These are phyloP conservation scores for Nakazawaea wickerhamii DNA, from an alignment of 805 yeast species.

Conservation along the genomic window DNA sequence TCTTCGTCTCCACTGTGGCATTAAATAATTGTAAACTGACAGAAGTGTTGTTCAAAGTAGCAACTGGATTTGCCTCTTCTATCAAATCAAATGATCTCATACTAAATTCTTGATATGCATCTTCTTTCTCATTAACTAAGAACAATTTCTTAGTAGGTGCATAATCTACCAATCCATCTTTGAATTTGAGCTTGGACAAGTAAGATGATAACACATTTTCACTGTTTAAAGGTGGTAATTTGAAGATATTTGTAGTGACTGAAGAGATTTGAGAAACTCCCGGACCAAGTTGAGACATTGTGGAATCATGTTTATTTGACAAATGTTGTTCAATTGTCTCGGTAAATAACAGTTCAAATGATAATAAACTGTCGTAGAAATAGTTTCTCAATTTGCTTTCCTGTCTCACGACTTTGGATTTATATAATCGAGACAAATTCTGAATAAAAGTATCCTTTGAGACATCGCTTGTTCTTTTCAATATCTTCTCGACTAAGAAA, in stretches of 20 bases:
- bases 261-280: constrained; percentile 3
- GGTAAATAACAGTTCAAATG: constrained; percentile 38
- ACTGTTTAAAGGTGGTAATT: constrained; percentile 9
- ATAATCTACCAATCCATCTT: constrained; percentile 13
- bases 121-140: constrained; percentile 21
- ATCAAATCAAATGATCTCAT: constrained; percentile 50
- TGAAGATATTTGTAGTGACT: constrained; percentile 3
- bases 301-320: constrained; percentile 12
- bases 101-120: constrained; percentile 30
- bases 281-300: constrained; percentile 22
- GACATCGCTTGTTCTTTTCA: constrained; percentile 33
- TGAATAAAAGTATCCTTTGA: constrained; percentile 42
- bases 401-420: constrained; percentile 35
- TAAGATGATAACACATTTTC: constrained; percentile 4
- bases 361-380: constrained; percentile 52
- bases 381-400: constrained; percentile 49
- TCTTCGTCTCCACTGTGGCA: constrained; percentile 40
- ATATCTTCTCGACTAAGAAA: constrained; percentile 40
- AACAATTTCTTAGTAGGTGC: constrained; percentile 12
- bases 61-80: constrained; percentile 48
- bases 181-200: constrained; percentile 10
- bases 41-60: constrained; percentile 47
- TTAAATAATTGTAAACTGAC: constrained; percentile 50
- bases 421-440: constrained; percentile 40
- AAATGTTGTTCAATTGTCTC: constrained; percentile 19